These are phyloP conservation scores for Sugiyamaella smithiae DNA, from an alignment of 805 yeast genomes.

Conservation along the genomic window DNA sequence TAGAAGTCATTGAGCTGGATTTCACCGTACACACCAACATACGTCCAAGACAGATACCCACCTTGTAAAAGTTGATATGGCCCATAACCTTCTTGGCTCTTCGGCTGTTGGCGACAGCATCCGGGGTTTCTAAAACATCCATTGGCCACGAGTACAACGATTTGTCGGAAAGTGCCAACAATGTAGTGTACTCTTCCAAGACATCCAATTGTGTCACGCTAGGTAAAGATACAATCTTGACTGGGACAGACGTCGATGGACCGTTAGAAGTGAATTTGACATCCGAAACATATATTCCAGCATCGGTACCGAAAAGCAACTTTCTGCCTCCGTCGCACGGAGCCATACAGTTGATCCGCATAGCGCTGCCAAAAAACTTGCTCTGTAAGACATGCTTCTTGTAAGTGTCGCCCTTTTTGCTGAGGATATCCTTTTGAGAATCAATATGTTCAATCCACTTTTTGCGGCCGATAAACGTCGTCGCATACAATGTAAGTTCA, in stretches of 20 bases:
- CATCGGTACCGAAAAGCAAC: slow-evolving; percentile 84
- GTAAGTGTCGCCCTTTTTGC: slow-evolving; percentile 73
- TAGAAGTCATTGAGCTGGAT: slow-evolving; percentile 68
- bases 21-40: slow-evolving; percentile 88
- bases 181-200: slow-evolving; percentile 82
- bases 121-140: slow-evolving; percentile 46
- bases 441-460: slow-evolving; percentile 77
- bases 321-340: slow-evolving; percentile 95
- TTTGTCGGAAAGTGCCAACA: slow-evolving; percentile 80
- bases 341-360: slow-evolving; percentile 84
- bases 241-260: slow-evolving; percentile 45
- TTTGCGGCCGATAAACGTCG: slow-evolving; percentile 57
- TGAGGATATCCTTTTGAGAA: slow-evolving; percentile 71
- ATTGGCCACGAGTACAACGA: slow-evolving; percentile 73
- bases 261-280: slow-evolving; percentile 51
- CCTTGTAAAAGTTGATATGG: slow-evolving; percentile 88
- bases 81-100: slow-evolving; percentile 74
- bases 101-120: slow-evolving; percentile 46
- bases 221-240: slow-evolving; percentile 66
- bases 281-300: slow-evolving; percentile 83
- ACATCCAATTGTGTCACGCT: slow-evolving; percentile 89
- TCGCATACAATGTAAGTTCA: slow-evolving; percentile 41
- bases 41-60: slow-evolving; percentile 88
- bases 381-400: slow-evolving; percentile 73
- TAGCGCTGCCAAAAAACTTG: slow-evolving; percentile 65